Evolutionary conservation across 768 basidiomycete genomes (phyloP).

Genomic region (Termitomyces sp.): DNA sequence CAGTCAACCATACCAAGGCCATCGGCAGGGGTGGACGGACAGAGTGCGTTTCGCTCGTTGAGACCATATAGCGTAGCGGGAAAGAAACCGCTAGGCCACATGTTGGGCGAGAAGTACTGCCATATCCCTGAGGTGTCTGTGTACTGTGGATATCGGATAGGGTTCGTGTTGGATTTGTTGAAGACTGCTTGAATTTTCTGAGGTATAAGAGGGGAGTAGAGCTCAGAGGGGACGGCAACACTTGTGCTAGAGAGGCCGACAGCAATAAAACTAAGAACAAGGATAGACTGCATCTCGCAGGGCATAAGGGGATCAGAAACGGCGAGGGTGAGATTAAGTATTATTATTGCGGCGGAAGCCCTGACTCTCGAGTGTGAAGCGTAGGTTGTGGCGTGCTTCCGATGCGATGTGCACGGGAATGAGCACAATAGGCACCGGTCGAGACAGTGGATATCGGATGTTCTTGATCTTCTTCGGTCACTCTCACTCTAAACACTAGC

Average conservation of each 20-base stretch:
- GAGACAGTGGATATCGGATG: background rate
- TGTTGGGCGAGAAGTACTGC: conserved; percentile 50
- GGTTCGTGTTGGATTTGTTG: conserved; percentile 31
- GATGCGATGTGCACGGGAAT: no score
- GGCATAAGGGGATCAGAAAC: background rate
- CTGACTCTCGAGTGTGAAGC: no score
- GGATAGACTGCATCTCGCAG: background rate
- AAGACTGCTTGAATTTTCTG: conserved; percentile 56
- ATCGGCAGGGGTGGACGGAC: conserved; percentile 35
- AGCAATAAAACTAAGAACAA: background rate
- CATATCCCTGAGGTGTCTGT: conserved; percentile 49
- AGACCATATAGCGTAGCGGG: conserved; percentile 59
- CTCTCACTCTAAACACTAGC: background rate
- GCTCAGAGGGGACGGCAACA: conserved; percentile 23
- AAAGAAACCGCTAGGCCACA: conserved; percentile 72
- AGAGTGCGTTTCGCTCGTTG: conserved; percentile 48
- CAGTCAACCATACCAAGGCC: conserved; percentile 47
- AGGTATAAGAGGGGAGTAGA: conserved; percentile 57
- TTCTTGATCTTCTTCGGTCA: background rate
- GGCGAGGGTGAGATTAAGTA: background rate
- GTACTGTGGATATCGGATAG: conserved; percentile 40
- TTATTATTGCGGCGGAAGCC: background rate
- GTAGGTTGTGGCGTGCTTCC: background rate
- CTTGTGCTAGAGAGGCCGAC: background rate
- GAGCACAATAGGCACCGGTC: background rate